phyloP scores from a whole-genome alignment of 129 eudicot genomes.

The Chrysanthemum makinoi region DNA sequence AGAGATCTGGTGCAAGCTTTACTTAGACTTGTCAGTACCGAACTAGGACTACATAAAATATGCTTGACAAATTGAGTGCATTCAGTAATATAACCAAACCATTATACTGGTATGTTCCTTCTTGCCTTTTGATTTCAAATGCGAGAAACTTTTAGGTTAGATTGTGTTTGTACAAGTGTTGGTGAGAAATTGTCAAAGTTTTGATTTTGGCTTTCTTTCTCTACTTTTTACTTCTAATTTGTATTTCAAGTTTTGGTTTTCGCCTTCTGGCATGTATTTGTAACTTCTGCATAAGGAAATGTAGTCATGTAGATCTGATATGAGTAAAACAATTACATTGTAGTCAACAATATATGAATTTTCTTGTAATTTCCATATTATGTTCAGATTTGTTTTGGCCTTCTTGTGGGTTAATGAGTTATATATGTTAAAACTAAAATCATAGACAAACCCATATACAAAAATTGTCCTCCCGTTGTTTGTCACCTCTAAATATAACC shows the following conservation, averaged over 20 bases:
- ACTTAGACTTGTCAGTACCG: slow-evolving; percentile 61
- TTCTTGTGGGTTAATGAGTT: not conserved
- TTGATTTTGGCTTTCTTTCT: slow-evolving; percentile 21
- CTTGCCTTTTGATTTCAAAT: not conserved
- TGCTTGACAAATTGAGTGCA: slow-evolving; percentile 24
- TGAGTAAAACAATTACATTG: not conserved
- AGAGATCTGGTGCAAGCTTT: slow-evolving; percentile 86
- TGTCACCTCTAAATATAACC: too few relatives aligned
- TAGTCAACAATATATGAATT: not conserved
- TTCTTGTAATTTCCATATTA: not conserved
- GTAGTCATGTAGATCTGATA: slow-evolving; percentile 15
- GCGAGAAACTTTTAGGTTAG: slow-evolving; percentile 16
- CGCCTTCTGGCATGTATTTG: slow-evolving; percentile 16
- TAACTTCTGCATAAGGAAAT: slow-evolving; percentile 12
- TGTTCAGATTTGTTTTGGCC: too few relatives aligned
- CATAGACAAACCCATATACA: too few relatives aligned
- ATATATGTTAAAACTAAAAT: too few relatives aligned
- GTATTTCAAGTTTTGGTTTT: slow-evolving; percentile 15
- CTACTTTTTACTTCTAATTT: not conserved
- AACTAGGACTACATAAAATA: slow-evolving; percentile 58
- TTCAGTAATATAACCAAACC: not conserved
- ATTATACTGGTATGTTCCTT: slow-evolving; percentile 1
- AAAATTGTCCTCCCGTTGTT: too few relatives aligned
- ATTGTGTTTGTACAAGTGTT: slow-evolving; percentile 23
- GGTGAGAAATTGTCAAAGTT: slow-evolving; percentile 17